phyloP scores from a whole-genome alignment of 352 stramenopile species.

The Globisporangium okanoganense region DNA sequence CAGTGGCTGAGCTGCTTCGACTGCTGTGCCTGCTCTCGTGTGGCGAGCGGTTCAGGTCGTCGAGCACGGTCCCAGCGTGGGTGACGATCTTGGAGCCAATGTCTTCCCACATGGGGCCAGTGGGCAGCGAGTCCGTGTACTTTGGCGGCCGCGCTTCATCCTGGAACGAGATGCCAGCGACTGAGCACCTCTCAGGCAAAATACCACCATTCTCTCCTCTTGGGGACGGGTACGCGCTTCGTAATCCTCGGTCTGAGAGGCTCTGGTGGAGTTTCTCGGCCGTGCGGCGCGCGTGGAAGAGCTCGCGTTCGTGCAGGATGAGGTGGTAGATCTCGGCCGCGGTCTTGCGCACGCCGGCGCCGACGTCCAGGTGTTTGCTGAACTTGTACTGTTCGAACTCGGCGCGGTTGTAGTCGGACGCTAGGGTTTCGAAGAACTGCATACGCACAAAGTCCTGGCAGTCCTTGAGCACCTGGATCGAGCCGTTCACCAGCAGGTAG shows the following conservation, averaged over 20 bases:
- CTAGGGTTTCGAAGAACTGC: constrained; percentile 44
- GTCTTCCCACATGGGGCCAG: constrained; percentile 23
- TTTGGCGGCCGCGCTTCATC: constrained; percentile 19
- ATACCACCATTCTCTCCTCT: constrained; percentile 6
- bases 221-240: constrained; percentile 23
- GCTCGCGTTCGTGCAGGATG: constrained; percentile 41
- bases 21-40: constrained; percentile 2
- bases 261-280: constrained; percentile 56
- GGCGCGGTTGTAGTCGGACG: constrained; percentile 62
- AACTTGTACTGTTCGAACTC: constrained; percentile 76
- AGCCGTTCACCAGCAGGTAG: constrained; percentile 68
- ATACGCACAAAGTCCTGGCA: constrained; percentile 38
- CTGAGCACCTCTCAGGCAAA: not conserved
- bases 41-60: constrained; percentile 7
- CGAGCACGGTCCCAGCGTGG: constrained; percentile 27
- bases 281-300: constrained; percentile 40
- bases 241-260: constrained; percentile 44
- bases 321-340: constrained; percentile 46
- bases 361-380: constrained; percentile 65
- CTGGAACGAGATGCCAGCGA: constrained; percentile 12
- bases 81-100: constrained; percentile 44
- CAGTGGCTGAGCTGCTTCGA: not conserved
- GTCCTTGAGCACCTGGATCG: constrained; percentile 60
- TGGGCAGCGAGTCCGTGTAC: constrained; percentile 35
- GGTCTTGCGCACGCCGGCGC: constrained; percentile 58